Conservation (phyloP, 1,284 basidiomycete genomes). For the Ceratobasidium theobromae region DNA sequence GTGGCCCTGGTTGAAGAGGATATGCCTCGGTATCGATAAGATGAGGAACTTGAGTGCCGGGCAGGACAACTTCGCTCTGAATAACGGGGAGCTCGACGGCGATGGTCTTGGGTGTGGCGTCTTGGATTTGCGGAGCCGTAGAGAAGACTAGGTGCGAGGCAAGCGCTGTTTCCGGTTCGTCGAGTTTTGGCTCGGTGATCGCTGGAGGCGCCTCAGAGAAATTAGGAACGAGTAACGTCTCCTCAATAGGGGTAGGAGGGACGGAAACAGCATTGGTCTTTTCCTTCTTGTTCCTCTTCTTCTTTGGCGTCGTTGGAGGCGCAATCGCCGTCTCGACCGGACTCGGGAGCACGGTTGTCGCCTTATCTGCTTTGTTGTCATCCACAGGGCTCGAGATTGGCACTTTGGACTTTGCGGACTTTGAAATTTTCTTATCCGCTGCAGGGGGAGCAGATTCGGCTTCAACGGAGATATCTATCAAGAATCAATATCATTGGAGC, state of each 20-base stretch:
- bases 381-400: neutral
- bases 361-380: neutral
- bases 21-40: too few species aligned
- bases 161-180: neutral
- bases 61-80: neutral
- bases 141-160: neutral
- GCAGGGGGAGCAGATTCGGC: neutral
- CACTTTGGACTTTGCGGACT: neutral
- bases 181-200: neutral
- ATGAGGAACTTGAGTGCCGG: too few species aligned
- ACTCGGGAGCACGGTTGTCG: neutral
- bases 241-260: neutral
- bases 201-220: neutral
- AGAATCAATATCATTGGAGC: neutral
- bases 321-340: neutral
- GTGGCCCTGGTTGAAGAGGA: too few species aligned
- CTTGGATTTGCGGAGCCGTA: neutral
- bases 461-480: neutral
- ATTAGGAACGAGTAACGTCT: neutral
- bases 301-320: neutral
- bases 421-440: neutral
- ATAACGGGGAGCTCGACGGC: neutral
- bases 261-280: neutral
- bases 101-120: slow-evolving; percentile 7
- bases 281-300: slow-evolving; percentile 15